phyloP scores from a whole-genome alignment of 163 green algal species.

The Scenedesmus sp. region DNA sequence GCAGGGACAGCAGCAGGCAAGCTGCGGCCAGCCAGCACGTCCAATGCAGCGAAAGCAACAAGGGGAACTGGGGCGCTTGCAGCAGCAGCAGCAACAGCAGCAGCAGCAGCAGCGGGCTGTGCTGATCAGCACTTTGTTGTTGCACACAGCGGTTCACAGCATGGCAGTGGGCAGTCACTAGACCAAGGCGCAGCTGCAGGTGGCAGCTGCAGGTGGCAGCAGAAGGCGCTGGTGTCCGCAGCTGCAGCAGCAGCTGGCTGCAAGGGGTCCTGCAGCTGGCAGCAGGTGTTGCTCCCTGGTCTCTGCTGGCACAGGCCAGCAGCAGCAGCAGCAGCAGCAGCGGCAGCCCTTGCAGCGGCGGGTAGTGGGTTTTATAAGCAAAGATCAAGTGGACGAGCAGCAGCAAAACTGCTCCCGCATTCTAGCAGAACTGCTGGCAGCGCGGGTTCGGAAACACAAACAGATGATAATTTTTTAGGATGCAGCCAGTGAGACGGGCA shows the following conservation, averaged over 20 bases:
- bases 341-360: background rate
- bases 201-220: background rate
- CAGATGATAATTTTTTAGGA: background rate
- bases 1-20: background rate
- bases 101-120: too few relatives aligned
- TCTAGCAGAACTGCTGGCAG: background rate
- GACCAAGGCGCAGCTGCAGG: background rate
- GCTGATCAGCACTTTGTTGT: background rate
- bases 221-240: background rate
- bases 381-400: background rate
- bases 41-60: background rate
- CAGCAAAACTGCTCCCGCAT: background rate
- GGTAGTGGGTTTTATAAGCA: background rate
- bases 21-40: background rate
- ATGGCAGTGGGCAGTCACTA: background rate
- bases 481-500: background rate
- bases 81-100: constrained; percentile 16
- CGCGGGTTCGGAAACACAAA: background rate
- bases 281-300: background rate
- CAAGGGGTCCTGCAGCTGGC: background rate
- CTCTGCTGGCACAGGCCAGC: too few relatives aligned
- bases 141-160: background rate
- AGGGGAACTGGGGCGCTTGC: background rate
- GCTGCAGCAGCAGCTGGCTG: background rate
- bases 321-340: constrained; percentile 7